Evolutionary conservation across 345 rosid species (phyloP).

Genomic region (Rhodamnia rubescens): DNA sequence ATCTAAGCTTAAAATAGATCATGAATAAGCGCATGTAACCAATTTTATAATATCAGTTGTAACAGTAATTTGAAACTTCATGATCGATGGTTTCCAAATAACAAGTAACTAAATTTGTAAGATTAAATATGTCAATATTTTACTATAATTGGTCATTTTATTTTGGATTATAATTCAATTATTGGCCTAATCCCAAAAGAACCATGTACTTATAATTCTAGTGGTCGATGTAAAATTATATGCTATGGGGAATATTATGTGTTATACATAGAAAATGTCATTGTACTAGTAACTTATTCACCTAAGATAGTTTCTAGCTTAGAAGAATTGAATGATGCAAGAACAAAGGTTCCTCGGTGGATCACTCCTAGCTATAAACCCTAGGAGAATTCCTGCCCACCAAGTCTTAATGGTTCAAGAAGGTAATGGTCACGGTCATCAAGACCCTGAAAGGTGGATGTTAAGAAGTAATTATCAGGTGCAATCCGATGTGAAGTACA

Average conservation of each 20-base stretch:
- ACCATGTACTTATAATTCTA: background rate
- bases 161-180: background rate
- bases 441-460: too few relatives aligned
- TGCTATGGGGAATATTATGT: too few relatives aligned
- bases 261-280: too few relatives aligned
- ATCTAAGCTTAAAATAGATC: background rate
- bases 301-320: too few relatives aligned
- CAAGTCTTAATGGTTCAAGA: background rate
- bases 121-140: background rate
- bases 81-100: background rate
- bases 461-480: too few relatives aligned
- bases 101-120: background rate
- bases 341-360: too few relatives aligned
- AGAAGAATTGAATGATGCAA: too few relatives aligned
- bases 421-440: too few relatives aligned
- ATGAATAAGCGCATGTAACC: background rate
- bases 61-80: background rate
- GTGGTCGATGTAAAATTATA: too few relatives aligned
- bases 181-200: background rate
- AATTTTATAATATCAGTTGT: background rate
- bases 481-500: too few relatives aligned
- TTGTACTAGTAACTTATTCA: too few relatives aligned
- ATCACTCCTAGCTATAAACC: background rate
- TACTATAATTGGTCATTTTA: background rate
- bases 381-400: conserved; percentile 23